Base-by-base conservation (phyloP, 805 yeast species). In the Candida berthetii region DNA sequence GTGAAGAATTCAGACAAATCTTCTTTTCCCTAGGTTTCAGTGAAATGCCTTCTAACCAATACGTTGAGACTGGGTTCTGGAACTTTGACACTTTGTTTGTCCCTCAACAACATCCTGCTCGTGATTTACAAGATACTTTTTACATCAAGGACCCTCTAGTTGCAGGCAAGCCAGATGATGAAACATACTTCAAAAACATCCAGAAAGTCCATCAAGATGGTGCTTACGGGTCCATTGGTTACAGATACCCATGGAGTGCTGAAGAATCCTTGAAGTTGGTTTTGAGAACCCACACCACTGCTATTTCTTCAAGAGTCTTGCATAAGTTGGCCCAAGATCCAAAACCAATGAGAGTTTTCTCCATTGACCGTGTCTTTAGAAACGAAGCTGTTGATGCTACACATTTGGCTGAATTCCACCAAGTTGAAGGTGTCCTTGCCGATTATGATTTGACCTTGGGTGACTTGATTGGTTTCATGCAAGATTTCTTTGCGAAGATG, bases 311-410 rank as follows among this genome's bases (percentile, higher is more conserved):
- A 7, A 74, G 76, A 37, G 82, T 93, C 87, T 76, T 93, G 57
- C 85, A 93, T 62, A 63, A 86, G 57, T 74, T 93, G 52, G 97
- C 98, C 41, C 68, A 77, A 48, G 83, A 88, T 64, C 96, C 96
- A 46, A 80, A 79, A 57, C 97, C 98, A 44, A 76, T 85, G 8
- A 80, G 98, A 69, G 75, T 88, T 61, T 93, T 93, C 72, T 86
- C 96, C 38, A 95, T 93, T 57, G 99, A 93, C 66, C 81, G 97
- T 61, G 99, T 93, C 46, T 93, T 93, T 86, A 87, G 99, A 72
- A 93, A 93, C 64, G 99, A 93, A 72, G 98, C 99, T 24, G 99
- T 93, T 40, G 99, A 93, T 64, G 98, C 98, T 40, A 93, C 99
- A 15, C 99, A 93, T 66, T 78, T 93, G 68, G 99, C 99, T 32